These are phyloP conservation scores for Letharia lupina DNA, from an alignment of 495 filamentous ascomycete genomes.

Conservation along the genomic window DNA sequence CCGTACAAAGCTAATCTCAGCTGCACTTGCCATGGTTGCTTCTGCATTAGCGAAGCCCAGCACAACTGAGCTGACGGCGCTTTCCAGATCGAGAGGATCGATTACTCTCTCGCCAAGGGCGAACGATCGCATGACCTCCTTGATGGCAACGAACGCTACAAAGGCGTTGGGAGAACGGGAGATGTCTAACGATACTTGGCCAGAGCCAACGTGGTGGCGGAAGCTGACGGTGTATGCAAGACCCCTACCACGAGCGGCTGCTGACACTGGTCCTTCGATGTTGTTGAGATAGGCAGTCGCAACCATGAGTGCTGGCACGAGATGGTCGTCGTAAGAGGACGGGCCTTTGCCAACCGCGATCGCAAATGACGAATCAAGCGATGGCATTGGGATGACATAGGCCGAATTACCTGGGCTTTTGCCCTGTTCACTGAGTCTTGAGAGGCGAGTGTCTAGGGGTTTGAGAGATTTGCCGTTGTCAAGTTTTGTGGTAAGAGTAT, in stretches of 20 bases:
- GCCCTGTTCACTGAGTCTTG: constrained; percentile 63
- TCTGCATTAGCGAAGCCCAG: constrained; percentile 78
- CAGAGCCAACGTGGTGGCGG: constrained; percentile 62
- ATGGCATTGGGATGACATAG: constrained; percentile 80
- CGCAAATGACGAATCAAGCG: constrained; percentile 87
- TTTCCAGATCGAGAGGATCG: constrained; percentile 77
- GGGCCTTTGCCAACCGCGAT: constrained; percentile 67
- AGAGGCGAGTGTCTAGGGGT: constrained; percentile 50
- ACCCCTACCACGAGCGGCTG: constrained; percentile 80
- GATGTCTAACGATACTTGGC: constrained; percentile 70
- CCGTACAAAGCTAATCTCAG: constrained; percentile 70
- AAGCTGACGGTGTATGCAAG: constrained; percentile 84
- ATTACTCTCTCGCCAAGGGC: constrained; percentile 54
- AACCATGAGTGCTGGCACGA: constrained; percentile 74
- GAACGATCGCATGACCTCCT: constrained; percentile 62
- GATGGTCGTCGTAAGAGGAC: constrained; percentile 62
- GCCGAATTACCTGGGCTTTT: constrained; percentile 60
- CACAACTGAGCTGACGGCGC: constrained; percentile 81
- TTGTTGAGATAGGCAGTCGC: constrained; percentile 85
- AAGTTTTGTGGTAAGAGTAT: constrained; percentile 44
- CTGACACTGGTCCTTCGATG: constrained; percentile 91
- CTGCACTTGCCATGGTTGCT: constrained; percentile 69
- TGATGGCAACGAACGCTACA: constrained; percentile 73
- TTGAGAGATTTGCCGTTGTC: constrained; percentile 41
- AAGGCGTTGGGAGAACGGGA: constrained; percentile 85